Evolutionary conservation across 768 basidiomycete species (phyloP), one percentile per base, ranked within the genome.

Genomic region (Lactarius hengduanensis): DNA sequence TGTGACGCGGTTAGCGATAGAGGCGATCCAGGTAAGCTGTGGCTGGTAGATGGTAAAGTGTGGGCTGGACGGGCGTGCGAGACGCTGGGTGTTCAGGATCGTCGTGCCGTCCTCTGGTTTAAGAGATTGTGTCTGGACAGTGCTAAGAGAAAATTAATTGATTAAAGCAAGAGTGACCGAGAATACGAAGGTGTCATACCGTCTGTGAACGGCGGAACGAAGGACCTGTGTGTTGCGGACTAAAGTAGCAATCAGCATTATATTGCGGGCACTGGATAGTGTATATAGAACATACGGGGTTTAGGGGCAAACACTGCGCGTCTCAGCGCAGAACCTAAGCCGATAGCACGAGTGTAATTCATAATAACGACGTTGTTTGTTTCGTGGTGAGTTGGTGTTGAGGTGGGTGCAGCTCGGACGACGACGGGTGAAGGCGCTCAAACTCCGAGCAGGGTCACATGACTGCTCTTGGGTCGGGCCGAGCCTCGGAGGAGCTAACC

Each of bases 41-140:
- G 90, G 91, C 74, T 96, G 90, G 80, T 99, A 99, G 78, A 99
- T 98, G 63, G 94, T 94, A 75, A 94, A 91, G 77, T 98, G 96
- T 10, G 97, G 97, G 73, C 90, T 92, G 68, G 84, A 91, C 20
- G 97, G 96, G n/a, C 97, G 90, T 58, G 81, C 80, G 59, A 92
- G 78, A 70, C 97, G 91, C 77, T 98, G 96, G 71, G 84, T 77
- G 82, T 98, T 96, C 72, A 98, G 81, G 69, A 94, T 90, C 4
- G 80, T 81, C 41, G 79, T 74, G 11, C 81, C 78, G 0, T 85
- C 82, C 0, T 87, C 80, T 1, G 89, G 81, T 1, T 88, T 80
- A 2, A 91, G 69, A 0, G 90, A 88, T 72, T 89, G 77, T 0
- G 86, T 88, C 73, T 91, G 86, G 20, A 92, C 75, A 38, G 77